Evolutionary conservation across 2,329 filamentous ascomycete genomes (phyloP), one percentile per base, ranked within the genome.

Genomic region (Diaporthe amygdali): DNA sequence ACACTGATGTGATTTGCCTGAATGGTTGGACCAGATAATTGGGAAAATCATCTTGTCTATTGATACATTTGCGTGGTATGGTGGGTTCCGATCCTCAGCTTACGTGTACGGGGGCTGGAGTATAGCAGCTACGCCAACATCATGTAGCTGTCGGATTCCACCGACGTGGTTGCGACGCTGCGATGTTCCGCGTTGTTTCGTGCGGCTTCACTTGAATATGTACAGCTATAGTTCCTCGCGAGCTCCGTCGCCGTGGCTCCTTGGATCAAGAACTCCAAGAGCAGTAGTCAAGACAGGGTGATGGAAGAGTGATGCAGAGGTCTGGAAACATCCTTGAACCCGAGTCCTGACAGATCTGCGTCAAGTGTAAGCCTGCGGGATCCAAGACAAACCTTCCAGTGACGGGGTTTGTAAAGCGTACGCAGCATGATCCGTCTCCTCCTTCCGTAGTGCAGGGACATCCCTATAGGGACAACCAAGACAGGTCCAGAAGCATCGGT

Each of bases 301-400:
- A 37, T 27, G 15, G n/a, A 41, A 20, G 46, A 30, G 6, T 34
- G 15, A 25, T 8, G 41, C 66, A 25, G 27, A 49, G 34, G 3
- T 30, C 41, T 22, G 22, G 17, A 49, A 49, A 30, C 7, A 17
- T 12, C 34, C 20, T n/a, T 27, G 22, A 59, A 17, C 52, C 44
- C 15, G n/a, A 30, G 34, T 44, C n/a, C 44, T 22, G 51, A n/a
- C n/a, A 37, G 51, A 49, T 46, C 34, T 47, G 39, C n/a, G 27
- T 49, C 66, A 59, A 47, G 9, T 3, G 25, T 4, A 10, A 41
- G 41, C 44, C 64, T 25, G 52, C 66, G 46, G 66, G 66, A 59
- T 68, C 66, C 44, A 68, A 68, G 66, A 68, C 66, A 68, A 14
- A 46, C 10, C 15, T 8, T 54, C 52, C 52, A 68, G 22, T 32